These are phyloP conservation scores for Acanthamoeba divionensis DNA, from an alignment of 208 protist genomes.

Conservation along the genomic window DNA sequence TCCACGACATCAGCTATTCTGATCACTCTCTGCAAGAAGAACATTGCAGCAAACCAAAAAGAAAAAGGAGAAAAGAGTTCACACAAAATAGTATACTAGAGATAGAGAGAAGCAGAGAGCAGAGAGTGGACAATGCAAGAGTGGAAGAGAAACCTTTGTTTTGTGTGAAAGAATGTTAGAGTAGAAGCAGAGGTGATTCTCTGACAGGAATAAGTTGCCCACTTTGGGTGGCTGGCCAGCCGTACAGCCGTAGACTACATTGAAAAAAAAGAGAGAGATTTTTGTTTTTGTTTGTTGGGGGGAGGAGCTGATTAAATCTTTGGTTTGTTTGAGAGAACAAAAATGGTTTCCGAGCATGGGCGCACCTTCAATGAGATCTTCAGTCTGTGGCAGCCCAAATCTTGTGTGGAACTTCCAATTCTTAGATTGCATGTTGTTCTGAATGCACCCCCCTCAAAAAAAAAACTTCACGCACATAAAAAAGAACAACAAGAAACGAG, in stretches of 20 bases:
- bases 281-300: not conserved
- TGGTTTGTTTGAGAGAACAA: not conserved
- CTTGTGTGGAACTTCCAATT: conserved; percentile 11
- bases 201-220: conserved; percentile 4
- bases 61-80: not conserved
- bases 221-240: not conserved
- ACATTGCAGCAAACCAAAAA: not conserved
- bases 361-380: not conserved
- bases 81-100: not conserved
- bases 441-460: not conserved
- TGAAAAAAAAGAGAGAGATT: not conserved
- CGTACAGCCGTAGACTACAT: not conserved
- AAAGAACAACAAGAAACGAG: not conserved
- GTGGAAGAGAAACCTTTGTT: not conserved
- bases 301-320: not conserved
- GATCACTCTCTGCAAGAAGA: not conserved
- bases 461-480: not conserved
- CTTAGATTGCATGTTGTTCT: not conserved
- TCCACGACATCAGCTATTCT: not conserved
- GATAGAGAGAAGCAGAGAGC: not conserved
- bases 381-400: not conserved
- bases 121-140: not conserved
- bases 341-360: not conserved
- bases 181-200: not conserved
- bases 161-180: not conserved